A percentile compares a stretch with the other conserved stretches of the same genome.
Evolutionary conservation across 352 stramenopile genomes (phyloP).

Genomic region (Peronospora tabacina): DNA sequence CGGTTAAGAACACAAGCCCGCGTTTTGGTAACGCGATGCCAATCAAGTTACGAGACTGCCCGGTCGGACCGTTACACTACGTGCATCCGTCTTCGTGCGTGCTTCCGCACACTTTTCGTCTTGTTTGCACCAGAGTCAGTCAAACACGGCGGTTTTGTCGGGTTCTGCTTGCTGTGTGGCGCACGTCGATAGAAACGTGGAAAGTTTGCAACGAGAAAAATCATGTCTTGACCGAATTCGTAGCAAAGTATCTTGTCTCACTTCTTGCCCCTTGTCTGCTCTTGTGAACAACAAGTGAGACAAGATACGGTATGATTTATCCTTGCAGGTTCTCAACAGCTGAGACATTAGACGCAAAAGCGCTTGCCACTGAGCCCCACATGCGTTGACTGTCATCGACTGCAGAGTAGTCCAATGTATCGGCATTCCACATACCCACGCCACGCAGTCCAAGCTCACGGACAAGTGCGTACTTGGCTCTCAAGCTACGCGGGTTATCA

Average conservation of each 20-base stretch:
- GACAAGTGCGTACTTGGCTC: constrained; percentile 50
- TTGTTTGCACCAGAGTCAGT: constrained; percentile 6
- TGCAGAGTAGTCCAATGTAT: constrained; percentile 56
- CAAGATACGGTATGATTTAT: neutral
- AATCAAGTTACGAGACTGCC: constrained; percentile 3
- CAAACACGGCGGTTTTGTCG: constrained; percentile 13
- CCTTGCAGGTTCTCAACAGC: neutral
- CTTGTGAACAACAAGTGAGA: neutral
- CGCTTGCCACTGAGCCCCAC: constrained; percentile 42
- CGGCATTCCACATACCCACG: constrained; percentile 78
- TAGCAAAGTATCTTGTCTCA: neutral
- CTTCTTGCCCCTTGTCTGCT: neutral
- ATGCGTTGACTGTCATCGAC: constrained; percentile 39
- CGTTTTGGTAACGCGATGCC: constrained; percentile 6
- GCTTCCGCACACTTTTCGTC: constrained; percentile 5
- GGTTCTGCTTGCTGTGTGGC: neutral
- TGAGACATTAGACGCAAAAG: constrained; percentile 14
- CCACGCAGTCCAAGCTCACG: constrained; percentile 41
- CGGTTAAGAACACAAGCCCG: neutral
- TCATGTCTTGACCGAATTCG: constrained; percentile 21
- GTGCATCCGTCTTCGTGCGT: constrained; percentile 8
- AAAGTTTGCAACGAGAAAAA: constrained; percentile 21
- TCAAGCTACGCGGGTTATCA: constrained; percentile 55
- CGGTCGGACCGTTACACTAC: constrained; percentile 9
- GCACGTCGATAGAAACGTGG: constrained; percentile 18